Conservation (phyloP, 345 rosid genomes). For the Ailanthus altissimus region DNA sequence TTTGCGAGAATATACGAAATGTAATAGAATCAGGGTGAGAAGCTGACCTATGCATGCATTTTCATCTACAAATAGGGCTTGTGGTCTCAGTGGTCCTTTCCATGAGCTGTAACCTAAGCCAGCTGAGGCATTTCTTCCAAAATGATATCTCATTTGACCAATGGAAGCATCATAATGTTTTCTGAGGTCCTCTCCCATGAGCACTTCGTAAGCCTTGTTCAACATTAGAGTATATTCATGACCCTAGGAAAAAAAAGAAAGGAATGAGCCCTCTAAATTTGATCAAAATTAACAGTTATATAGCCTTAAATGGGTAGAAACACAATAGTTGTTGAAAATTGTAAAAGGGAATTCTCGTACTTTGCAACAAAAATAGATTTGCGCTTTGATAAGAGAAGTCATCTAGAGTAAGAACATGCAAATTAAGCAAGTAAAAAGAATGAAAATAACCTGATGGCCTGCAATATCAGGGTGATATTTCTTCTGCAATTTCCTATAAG, state of each 20-base stretch:
- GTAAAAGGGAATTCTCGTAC: background rate
- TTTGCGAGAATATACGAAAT: background rate
- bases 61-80: constrained; percentile 61
- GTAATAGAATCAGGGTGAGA: background rate
- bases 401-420: background rate
- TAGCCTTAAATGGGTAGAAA: background rate
- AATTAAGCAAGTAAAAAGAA: background rate
- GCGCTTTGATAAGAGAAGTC: too few species aligned
- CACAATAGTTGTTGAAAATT: background rate
- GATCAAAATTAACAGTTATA: background rate
- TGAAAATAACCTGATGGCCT: constrained; percentile 48
- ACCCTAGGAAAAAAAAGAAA: constrained; percentile 31
- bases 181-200: constrained; percentile 43
- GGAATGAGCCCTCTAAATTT: background rate
- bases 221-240: constrained; percentile 48
- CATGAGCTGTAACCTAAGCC: constrained; percentile 50
- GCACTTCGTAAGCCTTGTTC: constrained; percentile 56
- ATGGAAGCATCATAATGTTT: constrained; percentile 44
- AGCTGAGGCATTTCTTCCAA: constrained; percentile 22
- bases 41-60: constrained; percentile 54
- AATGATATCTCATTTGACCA: constrained; percentile 32
- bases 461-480: constrained; percentile 65
- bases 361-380: too few species aligned
- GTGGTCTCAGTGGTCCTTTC: constrained; percentile 56
- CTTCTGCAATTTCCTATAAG: constrained; percentile 68